Evolutionary conservation across 1,284 basidiomycete species (phyloP).

Genomic region (Sporisorium sorghi): DNA sequence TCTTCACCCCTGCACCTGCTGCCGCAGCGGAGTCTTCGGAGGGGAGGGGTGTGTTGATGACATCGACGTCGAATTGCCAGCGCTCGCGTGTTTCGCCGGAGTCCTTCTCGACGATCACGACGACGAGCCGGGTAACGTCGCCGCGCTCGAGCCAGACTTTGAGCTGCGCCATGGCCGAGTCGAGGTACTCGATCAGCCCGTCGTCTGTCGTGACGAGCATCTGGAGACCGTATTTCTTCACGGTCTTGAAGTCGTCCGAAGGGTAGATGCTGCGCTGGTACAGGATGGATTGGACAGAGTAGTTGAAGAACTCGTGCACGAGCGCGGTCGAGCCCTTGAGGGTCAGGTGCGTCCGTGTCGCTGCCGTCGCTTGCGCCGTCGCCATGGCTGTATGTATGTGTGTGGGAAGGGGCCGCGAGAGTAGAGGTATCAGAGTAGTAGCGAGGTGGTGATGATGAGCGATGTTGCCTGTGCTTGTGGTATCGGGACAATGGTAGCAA

Average conservation of each 20-base stretch:
- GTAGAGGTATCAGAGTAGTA: too few relatives aligned
- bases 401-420: neutral
- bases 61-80: constrained; percentile 97
- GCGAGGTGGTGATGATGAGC: too few relatives aligned
- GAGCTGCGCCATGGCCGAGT: constrained; percentile 85
- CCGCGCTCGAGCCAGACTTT: constrained; percentile 86
- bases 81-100: constrained; percentile 89
- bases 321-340: constrained; percentile 93
- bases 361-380: constrained; percentile 57
- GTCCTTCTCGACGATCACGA: constrained; percentile 95
- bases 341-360: constrained; percentile 72
- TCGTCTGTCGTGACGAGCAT: constrained; percentile 94
- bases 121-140: constrained; percentile 88
- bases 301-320: constrained; percentile 99
- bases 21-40: neutral
- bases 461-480: too few relatives aligned
- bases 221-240: constrained; percentile 94
- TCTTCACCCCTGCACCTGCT: constrained; percentile 57
- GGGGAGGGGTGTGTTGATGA: constrained; percentile 71
- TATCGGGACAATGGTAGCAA: neutral
- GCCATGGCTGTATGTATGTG: constrained; percentile 18
- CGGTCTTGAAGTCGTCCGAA: constrained; percentile 84
- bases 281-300: constrained; percentile 82
- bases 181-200: constrained; percentile 89
- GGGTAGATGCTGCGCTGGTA: constrained; percentile 98